Conservation (phyloP, 2,329 filamentous ascomycete genomes). For the Talaromyces sp. region DNA sequence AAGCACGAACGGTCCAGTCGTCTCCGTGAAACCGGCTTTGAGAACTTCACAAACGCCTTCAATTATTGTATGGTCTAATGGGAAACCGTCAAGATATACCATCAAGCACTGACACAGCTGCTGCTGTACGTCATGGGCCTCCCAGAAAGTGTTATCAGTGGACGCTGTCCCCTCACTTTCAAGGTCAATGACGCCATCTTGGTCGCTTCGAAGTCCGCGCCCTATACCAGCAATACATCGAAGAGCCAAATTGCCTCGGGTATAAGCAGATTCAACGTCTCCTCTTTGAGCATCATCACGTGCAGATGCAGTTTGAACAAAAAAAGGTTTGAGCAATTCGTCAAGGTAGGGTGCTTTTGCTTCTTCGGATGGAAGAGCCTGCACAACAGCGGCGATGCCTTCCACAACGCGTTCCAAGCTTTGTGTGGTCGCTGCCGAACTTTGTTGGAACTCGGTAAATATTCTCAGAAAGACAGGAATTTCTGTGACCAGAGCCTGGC, state of each 20-base stretch:
- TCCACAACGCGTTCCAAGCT: conserved; percentile 40
- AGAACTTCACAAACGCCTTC: conserved; percentile 43
- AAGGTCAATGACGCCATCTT: conserved; percentile 30
- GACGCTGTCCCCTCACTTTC: conserved; percentile 20
- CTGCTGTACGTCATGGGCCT: conserved; percentile 26
- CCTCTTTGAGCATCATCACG: conserved; percentile 25
- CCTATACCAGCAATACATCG: conserved; percentile 38
- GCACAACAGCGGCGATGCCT: conserved; percentile 41
- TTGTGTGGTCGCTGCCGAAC: conserved; percentile 28
- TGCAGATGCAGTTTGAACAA: conserved; percentile 27
- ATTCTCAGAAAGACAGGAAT: conserved; percentile 39
- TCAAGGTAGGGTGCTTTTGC: conserved; percentile 35
- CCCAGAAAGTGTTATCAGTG: conserved; percentile 34
- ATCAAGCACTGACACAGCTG: conserved; percentile 37
- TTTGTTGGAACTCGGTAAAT: conserved; percentile 33
- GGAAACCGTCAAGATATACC: conserved; percentile 34
- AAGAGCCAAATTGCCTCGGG: conserved; percentile 29
- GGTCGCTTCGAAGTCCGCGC: conserved; percentile 32
- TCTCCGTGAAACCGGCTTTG: conserved; percentile 42
- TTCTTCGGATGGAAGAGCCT: conserved; percentile 33
- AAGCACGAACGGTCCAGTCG: conserved; percentile 39
- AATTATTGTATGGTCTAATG: conserved; percentile 36
- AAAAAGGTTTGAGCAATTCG: conserved; percentile 33
- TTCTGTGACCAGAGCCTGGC: conserved; percentile 34
- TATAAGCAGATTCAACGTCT: conserved; percentile 28